These are phyloP conservation scores for Termitomyces sp. DNA, from an alignment of 768 basidiomycete genomes.

Conservation along the genomic window DNA sequence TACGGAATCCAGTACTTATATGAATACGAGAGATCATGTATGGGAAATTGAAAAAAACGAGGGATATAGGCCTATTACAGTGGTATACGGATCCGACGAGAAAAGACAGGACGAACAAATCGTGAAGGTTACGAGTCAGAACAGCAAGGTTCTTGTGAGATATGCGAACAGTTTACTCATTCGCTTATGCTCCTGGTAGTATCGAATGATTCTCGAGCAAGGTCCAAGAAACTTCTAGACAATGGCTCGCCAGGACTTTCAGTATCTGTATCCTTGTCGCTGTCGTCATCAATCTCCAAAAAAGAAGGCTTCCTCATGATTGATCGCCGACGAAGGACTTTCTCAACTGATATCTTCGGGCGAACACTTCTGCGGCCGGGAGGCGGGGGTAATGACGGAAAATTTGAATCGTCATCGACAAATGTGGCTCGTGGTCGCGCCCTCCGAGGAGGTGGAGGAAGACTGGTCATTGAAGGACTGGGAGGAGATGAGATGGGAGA, in stretches of 20 bases:
- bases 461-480: conserved; percentile 29
- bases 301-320: conserved; percentile 71
- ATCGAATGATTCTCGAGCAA: conserved; percentile 51
- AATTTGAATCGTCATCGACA: conserved; percentile 9
- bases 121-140: not conserved
- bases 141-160: not conserved
- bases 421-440: conserved; percentile 24
- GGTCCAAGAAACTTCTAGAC: conserved; percentile 46
- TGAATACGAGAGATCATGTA: not conserved
- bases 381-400: conserved; percentile 32
- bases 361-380: conserved; percentile 22
- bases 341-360: conserved; percentile 33
- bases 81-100: conserved; percentile 11
- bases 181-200: conserved; percentile 32
- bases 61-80: conserved; percentile 9
- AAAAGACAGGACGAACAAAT: conserved; percentile 13
- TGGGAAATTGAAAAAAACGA: conserved; percentile 1
- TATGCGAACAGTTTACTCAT: not conserved
- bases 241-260: conserved; percentile 18
- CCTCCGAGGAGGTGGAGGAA: conserved; percentile 57
- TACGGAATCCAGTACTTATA: not conserved
- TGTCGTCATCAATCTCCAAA: conserved; percentile 57
- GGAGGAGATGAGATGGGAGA: conserved; percentile 17
- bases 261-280: conserved; percentile 27
- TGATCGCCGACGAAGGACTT: conserved; percentile 42